A percentile compares a stretch with the other conserved stretches of the same genome.
Conservation (phyloP, 2,329 filamentous ascomycete species). For the Pochonia chlamydosporia region DNA sequence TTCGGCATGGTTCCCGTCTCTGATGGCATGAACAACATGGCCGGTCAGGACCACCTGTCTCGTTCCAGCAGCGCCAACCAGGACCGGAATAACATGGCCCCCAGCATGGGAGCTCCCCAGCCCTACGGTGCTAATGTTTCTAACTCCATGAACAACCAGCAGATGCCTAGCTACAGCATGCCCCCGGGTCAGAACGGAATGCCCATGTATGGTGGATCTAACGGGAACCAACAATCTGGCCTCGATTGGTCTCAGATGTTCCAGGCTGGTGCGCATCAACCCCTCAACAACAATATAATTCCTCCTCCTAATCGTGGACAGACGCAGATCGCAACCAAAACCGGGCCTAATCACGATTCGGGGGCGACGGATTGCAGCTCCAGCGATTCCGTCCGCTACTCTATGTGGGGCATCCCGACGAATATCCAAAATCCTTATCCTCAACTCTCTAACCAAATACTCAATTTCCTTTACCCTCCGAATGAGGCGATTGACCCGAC, state of each 20-base stretch:
- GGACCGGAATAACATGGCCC: conserved; percentile 51
- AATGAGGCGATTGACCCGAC: conserved; percentile 40
- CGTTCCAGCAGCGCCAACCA: conserved; percentile 52
- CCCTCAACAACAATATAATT: conserved; percentile 53
- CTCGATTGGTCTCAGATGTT: conserved; percentile 78
- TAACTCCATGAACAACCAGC: conserved; percentile 59
- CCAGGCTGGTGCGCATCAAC: conserved; percentile 63
- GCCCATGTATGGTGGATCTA: conserved; percentile 56
- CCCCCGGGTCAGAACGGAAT: conserved; percentile 57
- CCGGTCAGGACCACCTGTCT: conserved; percentile 55
- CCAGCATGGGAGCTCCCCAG: conserved; percentile 47
- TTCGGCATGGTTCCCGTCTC: conserved; percentile 51
- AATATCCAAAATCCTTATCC: conserved; percentile 45
- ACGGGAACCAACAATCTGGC: conserved; percentile 55
- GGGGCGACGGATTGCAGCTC: conserved; percentile 41
- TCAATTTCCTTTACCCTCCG: conserved; percentile 50
- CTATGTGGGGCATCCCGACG: conserved; percentile 42
- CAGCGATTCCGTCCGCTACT: conserved; percentile 42
- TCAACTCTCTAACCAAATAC: conserved; percentile 49
- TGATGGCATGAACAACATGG: conserved; percentile 55
- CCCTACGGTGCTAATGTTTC: conserved; percentile 52
- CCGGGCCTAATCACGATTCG: conserved; percentile 53
- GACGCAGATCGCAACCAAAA: conserved; percentile 65
- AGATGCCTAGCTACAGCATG: conserved; percentile 60
- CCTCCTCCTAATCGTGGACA: conserved; percentile 57